Evolutionary conservation across 345 rosid genomes (phyloP).

Genomic region (Pistacia atlantica): DNA sequence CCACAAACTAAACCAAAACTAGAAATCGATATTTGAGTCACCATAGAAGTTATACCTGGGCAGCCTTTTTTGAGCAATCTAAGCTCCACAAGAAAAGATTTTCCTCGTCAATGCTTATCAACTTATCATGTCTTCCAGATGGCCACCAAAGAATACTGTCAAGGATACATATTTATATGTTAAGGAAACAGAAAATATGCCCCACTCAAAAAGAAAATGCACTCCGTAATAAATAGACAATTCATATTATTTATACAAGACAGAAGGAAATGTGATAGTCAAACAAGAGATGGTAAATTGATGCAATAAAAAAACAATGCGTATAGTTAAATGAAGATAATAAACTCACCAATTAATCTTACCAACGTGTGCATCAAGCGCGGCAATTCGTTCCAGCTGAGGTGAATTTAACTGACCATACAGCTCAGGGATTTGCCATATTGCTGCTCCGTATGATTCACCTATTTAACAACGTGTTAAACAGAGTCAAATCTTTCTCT

Average conservation of each 20-base stretch:
- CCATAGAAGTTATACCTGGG: constrained; percentile 51
- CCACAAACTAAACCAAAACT: not conserved
- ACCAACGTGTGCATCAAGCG: constrained; percentile 78
- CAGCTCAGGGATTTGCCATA: constrained; percentile 97
- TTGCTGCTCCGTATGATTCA: constrained; percentile 85
- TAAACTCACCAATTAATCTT: constrained; percentile 79
- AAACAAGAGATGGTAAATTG: not conserved
- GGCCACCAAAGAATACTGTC: constrained; percentile 85
- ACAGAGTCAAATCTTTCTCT: constrained; percentile 3
- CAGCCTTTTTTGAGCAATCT: constrained; percentile 70
- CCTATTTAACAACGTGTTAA: constrained; percentile 41
- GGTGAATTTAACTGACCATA: constrained; percentile 86
- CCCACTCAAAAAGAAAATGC: not conserved
- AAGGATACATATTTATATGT: not conserved
- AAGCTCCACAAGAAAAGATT: constrained; percentile 74
- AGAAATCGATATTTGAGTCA: not conserved
- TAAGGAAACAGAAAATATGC: not conserved
- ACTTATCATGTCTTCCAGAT: constrained; percentile 82
- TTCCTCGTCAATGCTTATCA: constrained; percentile 84
- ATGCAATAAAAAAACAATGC: not conserved
- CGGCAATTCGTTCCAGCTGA: constrained; percentile 76
- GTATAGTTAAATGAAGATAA: constrained; percentile 2
- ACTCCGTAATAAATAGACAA: not conserved
- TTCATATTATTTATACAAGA: not conserved
- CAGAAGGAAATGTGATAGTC: not conserved